phyloP scores from a whole-genome alignment of 1,284 basidiomycete genomes.

The Agroathelia rolfsii region DNA sequence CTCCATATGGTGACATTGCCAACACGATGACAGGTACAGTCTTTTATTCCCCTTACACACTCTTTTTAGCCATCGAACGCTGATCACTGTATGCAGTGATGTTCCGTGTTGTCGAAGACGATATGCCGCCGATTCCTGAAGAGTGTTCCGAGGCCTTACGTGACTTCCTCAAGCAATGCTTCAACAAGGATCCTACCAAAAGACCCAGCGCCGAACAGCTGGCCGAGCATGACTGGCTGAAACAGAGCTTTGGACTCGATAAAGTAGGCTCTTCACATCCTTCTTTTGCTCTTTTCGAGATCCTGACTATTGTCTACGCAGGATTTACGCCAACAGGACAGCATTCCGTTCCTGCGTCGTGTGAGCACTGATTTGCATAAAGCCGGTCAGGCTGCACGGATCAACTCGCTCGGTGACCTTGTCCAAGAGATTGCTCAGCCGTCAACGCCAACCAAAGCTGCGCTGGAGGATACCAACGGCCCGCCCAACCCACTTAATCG shows the following conservation, averaged over 20 bases:
- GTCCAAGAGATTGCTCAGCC: conserved; percentile 32
- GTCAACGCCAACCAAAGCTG: conserved; percentile 29
- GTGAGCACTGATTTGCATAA: conserved; percentile 80
- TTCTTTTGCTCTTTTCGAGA: conserved; percentile 3
- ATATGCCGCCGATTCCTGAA: conserved; percentile 77
- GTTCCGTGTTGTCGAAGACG: conserved; percentile 93
- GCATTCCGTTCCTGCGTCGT: conserved; percentile 85
- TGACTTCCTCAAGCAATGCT: conserved; percentile 78
- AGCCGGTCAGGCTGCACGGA: conserved; percentile 49
- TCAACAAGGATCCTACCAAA: conserved; percentile 75
- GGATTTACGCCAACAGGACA: conserved; percentile 84
- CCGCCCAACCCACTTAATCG: conserved; percentile 15
- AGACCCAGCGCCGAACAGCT: conserved; percentile 77
- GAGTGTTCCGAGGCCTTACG: conserved; percentile 63
- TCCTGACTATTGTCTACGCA: conserved; percentile 20
- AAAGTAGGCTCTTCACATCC: conserved; percentile 39
- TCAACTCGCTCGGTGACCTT: conserved; percentile 44
- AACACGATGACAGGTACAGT: conserved; percentile 79
- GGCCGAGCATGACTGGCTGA: conserved; percentile 87
- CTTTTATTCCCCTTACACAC: conserved; percentile 9
- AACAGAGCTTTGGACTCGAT: conserved; percentile 65
- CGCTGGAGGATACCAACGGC: conserved; percentile 21
- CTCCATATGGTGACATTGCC: conserved; percentile 80
- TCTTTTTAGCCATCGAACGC: conserved; percentile 2
- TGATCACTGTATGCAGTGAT: conserved; percentile 48